Base-by-base conservation (phyloP, 2,329 filamentous ascomycete species). In the Rhinocladiella mackenziei region DNA sequence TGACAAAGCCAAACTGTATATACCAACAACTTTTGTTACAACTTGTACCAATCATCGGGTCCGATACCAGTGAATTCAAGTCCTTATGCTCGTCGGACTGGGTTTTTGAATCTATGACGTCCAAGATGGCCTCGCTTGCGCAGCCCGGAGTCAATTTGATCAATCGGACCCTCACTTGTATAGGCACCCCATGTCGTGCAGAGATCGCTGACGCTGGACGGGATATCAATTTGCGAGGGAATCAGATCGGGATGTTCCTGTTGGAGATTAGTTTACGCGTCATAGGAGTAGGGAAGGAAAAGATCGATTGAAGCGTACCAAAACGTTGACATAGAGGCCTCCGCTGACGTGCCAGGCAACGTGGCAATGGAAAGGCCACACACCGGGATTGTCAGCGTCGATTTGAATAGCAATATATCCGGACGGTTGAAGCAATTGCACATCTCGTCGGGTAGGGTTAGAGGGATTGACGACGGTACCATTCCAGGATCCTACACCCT, bases 321-420 rank as follows among this genome's bases (percentile, higher is more conserved):
- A 17, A 28, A 57, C 18, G 29, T 56, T 54, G 9, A 56, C 25
- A 31, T 56, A 56, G 25, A 57, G 23, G 9, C 55, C 53, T 10
- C 41, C 50, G 38, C 42, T 48, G 11, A 56, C 51, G 26, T 53
- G 43, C 42, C 41, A 55, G 11, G 53, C 64, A 46, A 69, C 68
- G 55, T 69, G 66, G 43, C 66, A 69, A 46, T 69, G 66, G 56
- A 67, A 60, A 14, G 67, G 53, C 67, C 68, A 71, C 2, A 65
- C 64, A 4, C 68, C 68, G 1, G 68, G 67, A 42, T 71, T 71
- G 47, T 71, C 63, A 9, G 62, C 65, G 43, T 62, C 53, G 49
- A 69, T 66, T 14, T 67, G 67, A 15, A 71, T 42, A 4, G 63
- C 62, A 26, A 71, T 44, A 55, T 64, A 68, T 4, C 43, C 50